Base-by-base conservation (phyloP, 768 basidiomycete genomes). In the Mycena epipterygia region DNA sequence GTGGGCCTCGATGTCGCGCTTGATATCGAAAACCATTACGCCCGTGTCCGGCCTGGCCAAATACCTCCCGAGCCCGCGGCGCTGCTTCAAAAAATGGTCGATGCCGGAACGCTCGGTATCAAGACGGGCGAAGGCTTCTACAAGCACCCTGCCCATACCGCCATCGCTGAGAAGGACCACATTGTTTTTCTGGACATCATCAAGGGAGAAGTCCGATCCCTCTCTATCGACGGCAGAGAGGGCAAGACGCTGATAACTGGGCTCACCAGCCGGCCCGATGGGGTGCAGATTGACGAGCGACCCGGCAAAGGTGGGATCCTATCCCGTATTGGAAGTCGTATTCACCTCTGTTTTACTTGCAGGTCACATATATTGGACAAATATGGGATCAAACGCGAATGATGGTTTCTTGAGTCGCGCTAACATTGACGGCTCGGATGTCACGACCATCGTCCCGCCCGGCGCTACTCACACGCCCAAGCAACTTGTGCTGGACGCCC, bases 291-390 rank as follows among this genome's bases (percentile, higher is more conserved):
- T 23, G 73, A 73, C 39, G 65, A 66, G 37, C 68, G 73, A 2
- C 73, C 65, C 1, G 73, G 73, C 1, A 73, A 73, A 71, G 73
- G 72, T 68, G 25, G 1, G 19, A 23, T 41, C 1, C 23, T 63
- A 5, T 60, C 17, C 16, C 39, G 3, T n/a, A 5, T n/a, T n/a
- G n/a, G n/a, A n/a, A n/a, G n/a, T n/a, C n/a, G n/a, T n/a, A n/a
- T n/a, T n/a, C n/a, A n/a, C n/a, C n/a, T n/a, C n/a, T n/a, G n/a
- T n/a, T n/a, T 44, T 5, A n/a, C 21, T 44, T 58, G 16, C 37
- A 72, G 71, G 72, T 0, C 73, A 73, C 51, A 60, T 73, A 4
- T 73, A 73, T 57, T 71, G 69, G 65, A 71, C 73, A 19, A 67
- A 68, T 56, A 73, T 73, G 73, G 73, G 73, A 51, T 32, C 59